A percentile compares a stretch with the other conserved stretches of the same genome.
Conservation (phyloP, 768 basidiomycete species). For the Sistotremastrum suecicum region DNA sequence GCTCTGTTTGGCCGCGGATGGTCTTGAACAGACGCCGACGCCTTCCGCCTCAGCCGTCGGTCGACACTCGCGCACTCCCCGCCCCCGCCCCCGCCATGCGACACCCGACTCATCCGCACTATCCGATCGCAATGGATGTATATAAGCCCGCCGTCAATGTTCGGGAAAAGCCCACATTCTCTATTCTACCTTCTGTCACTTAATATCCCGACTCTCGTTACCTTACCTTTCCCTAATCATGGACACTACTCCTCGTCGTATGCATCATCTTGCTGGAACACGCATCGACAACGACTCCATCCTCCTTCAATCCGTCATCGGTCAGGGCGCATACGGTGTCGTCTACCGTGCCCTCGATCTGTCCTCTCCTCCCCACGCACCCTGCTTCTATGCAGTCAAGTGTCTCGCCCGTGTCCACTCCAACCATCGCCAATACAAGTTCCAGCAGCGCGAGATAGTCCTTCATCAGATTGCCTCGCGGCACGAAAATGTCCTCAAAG, state of each 20-base stretch:
- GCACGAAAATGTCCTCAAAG: slow-evolving; percentile 45
- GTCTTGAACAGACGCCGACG: neutral
- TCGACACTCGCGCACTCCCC: neutral
- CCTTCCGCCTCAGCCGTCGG: neutral
- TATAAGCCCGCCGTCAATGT: too few species aligned
- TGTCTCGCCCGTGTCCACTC: slow-evolving; percentile 49
- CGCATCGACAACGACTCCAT: slow-evolving; percentile 45
- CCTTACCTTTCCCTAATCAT: neutral
- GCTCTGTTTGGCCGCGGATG: neutral
- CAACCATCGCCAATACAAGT: slow-evolving; percentile 36
- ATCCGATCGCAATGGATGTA: too few species aligned
- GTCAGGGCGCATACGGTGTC: slow-evolving; percentile 62
- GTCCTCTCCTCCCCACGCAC: slow-evolving; percentile 21
- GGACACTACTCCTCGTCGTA: neutral
- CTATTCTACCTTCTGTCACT: slow-evolving; percentile 3
- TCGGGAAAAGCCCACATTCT: neutral
- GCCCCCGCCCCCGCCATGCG: neutral
- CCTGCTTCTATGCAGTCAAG: slow-evolving; percentile 54
- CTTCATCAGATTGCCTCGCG: slow-evolving; percentile 34
- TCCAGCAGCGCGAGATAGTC: slow-evolving; percentile 58
- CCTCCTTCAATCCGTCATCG: slow-evolving; percentile 46
- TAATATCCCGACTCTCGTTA: neutral
- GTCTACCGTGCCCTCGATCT: slow-evolving; percentile 61
- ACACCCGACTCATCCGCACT: too few species aligned
- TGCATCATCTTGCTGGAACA: slow-evolving; percentile 15